phyloP scores from a whole-genome alignment of 2,329 filamentous ascomycete species.

The Trichophyton mentagrophytes region DNA sequence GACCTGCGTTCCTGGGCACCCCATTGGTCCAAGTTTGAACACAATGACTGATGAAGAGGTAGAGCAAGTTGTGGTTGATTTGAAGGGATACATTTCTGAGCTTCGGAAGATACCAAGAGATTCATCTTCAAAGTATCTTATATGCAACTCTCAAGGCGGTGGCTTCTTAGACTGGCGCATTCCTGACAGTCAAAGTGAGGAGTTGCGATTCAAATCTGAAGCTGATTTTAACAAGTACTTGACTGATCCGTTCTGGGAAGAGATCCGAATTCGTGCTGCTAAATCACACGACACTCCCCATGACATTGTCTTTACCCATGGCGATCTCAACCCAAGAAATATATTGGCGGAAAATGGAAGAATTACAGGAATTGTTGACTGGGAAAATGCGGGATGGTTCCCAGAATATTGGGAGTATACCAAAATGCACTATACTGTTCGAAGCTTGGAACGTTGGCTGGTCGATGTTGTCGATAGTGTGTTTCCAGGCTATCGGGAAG shows the following conservation, averaged over 20 bases:
- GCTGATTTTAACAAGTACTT: constrained; percentile 12
- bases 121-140: constrained; percentile 2
- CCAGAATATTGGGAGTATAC: constrained; percentile 23
- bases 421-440: constrained; percentile 14
- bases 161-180: constrained; percentile 13
- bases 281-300: constrained; percentile 13
- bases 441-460: constrained; percentile 10
- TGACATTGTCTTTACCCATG: constrained; percentile 20
- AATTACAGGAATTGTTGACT: constrained; percentile 19
- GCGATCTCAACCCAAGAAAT: constrained; percentile 19
- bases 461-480: constrained; percentile 12
- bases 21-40: constrained; percentile 9
- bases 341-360: constrained; percentile 18
- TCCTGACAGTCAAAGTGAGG: constrained; percentile 11
- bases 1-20: constrained; percentile 13
- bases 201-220: constrained; percentile 11
- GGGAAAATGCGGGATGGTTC: constrained; percentile 22
- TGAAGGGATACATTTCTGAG: constrained; percentile 10
- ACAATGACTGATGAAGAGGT: constrained; percentile 13
- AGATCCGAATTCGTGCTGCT: constrained; percentile 7
- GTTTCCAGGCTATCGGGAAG: constrained; percentile 12
- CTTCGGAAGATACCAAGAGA: constrained; percentile 7
- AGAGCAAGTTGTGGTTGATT: constrained; percentile 8
- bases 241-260: constrained; percentile 10
- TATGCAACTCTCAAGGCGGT: constrained; percentile 10